Base-by-base conservation (phyloP, 2,329 filamentous ascomycete species). In the Botrytis porri region DNA sequence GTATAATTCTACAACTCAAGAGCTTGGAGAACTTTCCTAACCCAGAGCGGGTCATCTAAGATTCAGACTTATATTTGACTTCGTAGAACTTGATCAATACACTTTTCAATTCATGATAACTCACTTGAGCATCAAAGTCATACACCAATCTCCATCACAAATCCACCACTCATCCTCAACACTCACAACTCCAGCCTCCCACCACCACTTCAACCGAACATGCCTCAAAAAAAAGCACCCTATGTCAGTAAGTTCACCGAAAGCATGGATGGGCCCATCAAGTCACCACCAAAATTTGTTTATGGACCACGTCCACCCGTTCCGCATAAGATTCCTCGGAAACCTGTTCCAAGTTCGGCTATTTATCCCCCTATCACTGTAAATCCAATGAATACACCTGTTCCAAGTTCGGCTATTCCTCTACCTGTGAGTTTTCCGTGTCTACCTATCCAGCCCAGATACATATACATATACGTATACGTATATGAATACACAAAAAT, bases 401-500 rank as follows among this genome's bases (percentile, higher is more conserved):
- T 43, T 43, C 9, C 9, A 39, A n/a, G n/a, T n/a, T n/a, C n/a
- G n/a, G n/a, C n/a, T n/a, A n/a, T n/a, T 12, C 14, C 18, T 22
- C 20, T 0, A 45, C 43, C 43, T 48, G 43, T 48, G 9, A 12
- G 45, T 48, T 48, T 9, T 10, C 9, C 0, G 0, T 48, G 7
- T 8, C 45, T 9, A 45, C 43, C 0, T 7, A 45, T 1, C 18
- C 4, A 14, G n/a, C 12, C 39, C 39, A 41, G 10, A 39, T 8
- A 45, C 0, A 48, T 48, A 10, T 6, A 25, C 25, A 48, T 37
- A 7, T 37, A 37, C 37, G n/a, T n/a, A n/a, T n/a, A n/a, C n/a
- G n/a, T n/a, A n/a, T n/a, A n/a, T 1, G 25, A 0, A 48, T 10
- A 48, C 0, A 48, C 7, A 18, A 9, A 25, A 0, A 48, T 3